Base-by-base conservation (phyloP, 73 alveolate genomes). In the Paramecium caudatum region DNA sequence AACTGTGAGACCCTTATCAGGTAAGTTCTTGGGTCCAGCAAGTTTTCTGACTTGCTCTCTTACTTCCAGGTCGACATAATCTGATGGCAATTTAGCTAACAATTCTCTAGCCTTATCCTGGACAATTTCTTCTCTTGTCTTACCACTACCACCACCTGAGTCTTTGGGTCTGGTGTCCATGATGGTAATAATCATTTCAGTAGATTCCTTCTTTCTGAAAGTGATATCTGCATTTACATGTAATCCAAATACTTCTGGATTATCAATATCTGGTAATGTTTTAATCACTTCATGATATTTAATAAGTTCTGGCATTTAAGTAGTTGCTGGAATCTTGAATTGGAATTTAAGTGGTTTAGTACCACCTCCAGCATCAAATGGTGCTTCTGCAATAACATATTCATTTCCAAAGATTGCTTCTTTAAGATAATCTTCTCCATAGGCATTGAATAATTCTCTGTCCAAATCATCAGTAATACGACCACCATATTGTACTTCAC, bases 151-250 rank as follows among this genome's bases (percentile, higher is more conserved):
- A 68, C 99, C 98, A 25, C 99, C 99, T 27, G 99, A 96, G 91
- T 99, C 99, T 96, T 99, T 99, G 34, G 99, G 99, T 91, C 98
- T 97, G 25, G 99, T 99, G 91, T 98, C 99, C 94, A 98, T 95
- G 84, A 98, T 94, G 47, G 99, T 98, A 88, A 95, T 97, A 92
- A 98, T 93, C 99, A 98, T 96, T 94, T 98, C 99, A 74, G 96
- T 88, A 15, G 99, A 98, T 95, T 99, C 99, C 94, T 98, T 96
- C 92, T 97, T 88, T 90, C 99, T 95, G 97, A 96, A 99, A 19
- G 99, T 98, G 91, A 99, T 85, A 91, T 99, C 99, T 25, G 99
- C 99, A 81, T 98, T 97, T 47, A 98, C 98, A 93, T 99, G 99
- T 81, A 99, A 97, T 5, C 99, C 99, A 92, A 99, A 99, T 62